A percentile compares a stretch with the other conserved stretches of the same genome.
Evolutionary conservation across 129 eudicot genomes (phyloP).

Genomic region (Chrysanthemum lavandulifolium): DNA sequence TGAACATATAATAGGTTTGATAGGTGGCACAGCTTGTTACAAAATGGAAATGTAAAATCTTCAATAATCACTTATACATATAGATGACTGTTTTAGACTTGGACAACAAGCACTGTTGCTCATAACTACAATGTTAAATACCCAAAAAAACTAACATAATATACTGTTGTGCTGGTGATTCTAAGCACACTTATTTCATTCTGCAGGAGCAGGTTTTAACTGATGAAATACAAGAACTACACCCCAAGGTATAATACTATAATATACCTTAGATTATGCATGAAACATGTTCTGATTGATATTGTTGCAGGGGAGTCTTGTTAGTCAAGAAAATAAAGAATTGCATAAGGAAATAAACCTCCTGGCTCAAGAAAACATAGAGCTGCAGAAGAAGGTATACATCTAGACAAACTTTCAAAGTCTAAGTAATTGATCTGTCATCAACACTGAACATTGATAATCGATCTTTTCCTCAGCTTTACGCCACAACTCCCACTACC

Average conservation of each 20-base stretch:
- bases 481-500: slow-evolving; percentile 27
- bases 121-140: too few species aligned
- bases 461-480: slow-evolving; percentile 45
- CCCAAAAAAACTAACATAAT: too few species aligned
- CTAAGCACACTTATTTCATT: slow-evolving; percentile 22
- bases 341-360: slow-evolving; percentile 49
- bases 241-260: slow-evolving; percentile 47
- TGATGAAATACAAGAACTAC: slow-evolving; percentile 53
- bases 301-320: slow-evolving; percentile 54
- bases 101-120: too few species aligned
- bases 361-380: slow-evolving; percentile 51
- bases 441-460: slow-evolving; percentile 5
- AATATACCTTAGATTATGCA: background rate
- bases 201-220: slow-evolving; percentile 60
- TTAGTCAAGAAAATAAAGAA: slow-evolving; percentile 66
- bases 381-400: slow-evolving; percentile 64
- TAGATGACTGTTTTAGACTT: too few species aligned
- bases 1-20: background rate
- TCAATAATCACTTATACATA: too few species aligned
- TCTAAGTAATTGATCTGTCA: slow-evolving; percentile 9
- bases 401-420: slow-evolving; percentile 6
- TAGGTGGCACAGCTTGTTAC: background rate
- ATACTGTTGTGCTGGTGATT: background rate
- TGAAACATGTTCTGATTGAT: slow-evolving; percentile 16
- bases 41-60: background rate